Base-by-base conservation (phyloP, 192 early-diverging fungal species). In the Coemansia asiatica region DNA sequence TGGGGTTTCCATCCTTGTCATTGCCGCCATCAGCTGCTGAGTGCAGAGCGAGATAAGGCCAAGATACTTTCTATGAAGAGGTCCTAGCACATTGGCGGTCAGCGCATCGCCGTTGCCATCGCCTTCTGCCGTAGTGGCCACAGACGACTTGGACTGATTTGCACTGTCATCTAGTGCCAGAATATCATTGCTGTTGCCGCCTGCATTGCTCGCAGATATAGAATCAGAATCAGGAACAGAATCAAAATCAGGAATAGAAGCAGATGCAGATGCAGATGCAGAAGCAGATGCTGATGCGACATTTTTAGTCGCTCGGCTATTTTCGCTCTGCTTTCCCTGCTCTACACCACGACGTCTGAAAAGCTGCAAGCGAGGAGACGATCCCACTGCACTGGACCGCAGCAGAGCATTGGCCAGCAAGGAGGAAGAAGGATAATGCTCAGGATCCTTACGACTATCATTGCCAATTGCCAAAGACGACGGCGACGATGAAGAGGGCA, bases 331-430 rank as follows among this genome's bases (percentile, higher is more conserved):
- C 56, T 22, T 64, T 29, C 10, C 26, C 9, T 25, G 56, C 40
- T 8, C 40, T 2, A 69, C 63, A 4, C 75, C 63, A 19, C 69
- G 72, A 0, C 77, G 77, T 21, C 65, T 55, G 55, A 80, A 74
- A 47, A 80, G 48, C 66, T 74, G 77, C 16, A 66, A 58, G 8
- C 77, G 72, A 18, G 68, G 4, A 8, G 60, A 19, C 47, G 60
- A 29, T 15, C 58, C 58, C 21, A 44, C 19, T 25, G 40, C 40
- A 15, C 27, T 40, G 23, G 58, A 63, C 46, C 38, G 63, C 63
- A 36, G 64, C 13, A 60, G 27, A 13, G 56, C 31, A 31, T 33
- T 19, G 12, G 56, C 56, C 56, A 58, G 35, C 15, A 33, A 58
- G 33, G 56, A n/a, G 31, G 31, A 58, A 13, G 56, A 5, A n/a